Evolutionary conservation across 106 monocot genomes (phyloP), one percentile per base, ranked within the genome.

Genomic region (Dendrobium chrysotoxum): DNA sequence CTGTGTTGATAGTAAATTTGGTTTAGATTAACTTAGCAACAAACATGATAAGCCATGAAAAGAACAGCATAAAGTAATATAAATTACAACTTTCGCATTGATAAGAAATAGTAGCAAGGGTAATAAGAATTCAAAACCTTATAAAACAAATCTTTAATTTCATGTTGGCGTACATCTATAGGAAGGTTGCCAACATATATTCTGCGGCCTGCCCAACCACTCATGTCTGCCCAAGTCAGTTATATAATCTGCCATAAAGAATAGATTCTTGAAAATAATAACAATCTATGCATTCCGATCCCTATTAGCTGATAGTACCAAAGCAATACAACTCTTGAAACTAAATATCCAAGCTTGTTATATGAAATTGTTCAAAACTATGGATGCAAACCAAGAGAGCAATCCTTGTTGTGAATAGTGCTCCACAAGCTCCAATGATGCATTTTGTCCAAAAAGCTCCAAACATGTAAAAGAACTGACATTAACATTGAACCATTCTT

Each of bases 161-260:
- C 95, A 21, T 75, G 74, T 78, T 95, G 88, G n/a, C 91, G 81
- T 38, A 95, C 83, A 85, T 95, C 95, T 12, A 80, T 44, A 38
- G 95, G 95, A 82, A 95, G 92, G 67, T 95, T 95, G n/a, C 95
- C 95, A 9, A 95, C 95, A 84, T 95, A 95, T 74, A 95, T 87
- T 12, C 89, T 92, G 40, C 92, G 82, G 75, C 85, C 83, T 66
- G 78, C 75, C 68, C 92, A 87, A 17, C 88, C 80, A 76, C 88
- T 90, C 95, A 95, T 95, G 73, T 35, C 80, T 86, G 72, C 28
- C n/a, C 70, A 42, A 54, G 73, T 42, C 8, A 35, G 4, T 12
- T 57, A 13, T 31, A 83, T 77, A 40, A 16, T 79, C 85, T 82
- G 82, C 28, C 76, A 16, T 55, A 21, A 77, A 76, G n/a, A 31